Base-by-base conservation (phyloP, 257 asterid species). In the Gentiana straminea region DNA sequence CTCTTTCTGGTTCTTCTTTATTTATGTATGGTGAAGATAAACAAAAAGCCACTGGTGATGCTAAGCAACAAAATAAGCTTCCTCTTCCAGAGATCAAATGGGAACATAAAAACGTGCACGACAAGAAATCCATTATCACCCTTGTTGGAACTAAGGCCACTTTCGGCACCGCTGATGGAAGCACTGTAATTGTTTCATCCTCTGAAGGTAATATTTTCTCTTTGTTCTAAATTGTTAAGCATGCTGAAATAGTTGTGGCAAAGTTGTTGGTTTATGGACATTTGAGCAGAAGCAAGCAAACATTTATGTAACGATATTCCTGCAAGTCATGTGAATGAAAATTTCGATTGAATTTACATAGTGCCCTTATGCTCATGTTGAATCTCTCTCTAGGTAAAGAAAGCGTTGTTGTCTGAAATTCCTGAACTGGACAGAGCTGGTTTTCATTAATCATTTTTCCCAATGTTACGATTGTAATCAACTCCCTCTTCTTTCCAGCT, bases 61-160 rank as follows among this genome's bases (percentile, higher is more conserved):
- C 88, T 68, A 85, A 78, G 73, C 89, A 77, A 62, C 91, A 76
- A 58, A 66, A 77, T 70, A 92, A 88, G 73, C 95, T 75, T 66
- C 97, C 97, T 62, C 82, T 80, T 48, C 97, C 99, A 55, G 86
- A 85, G 73, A 77, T 88, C 58, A 92, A 88, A 73, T 92, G 99
- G 99, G 84, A 80, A 61, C 89, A 75, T 33, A 91, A 76, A 41
- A 86, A 81, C 80, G 87, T 86, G 60, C 99, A 92, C 32, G 99
- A 83, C 52, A 76, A 83, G 75, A 88, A 71, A 68, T 74, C 67
- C 63, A 70, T 88, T 69, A 63, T 92, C 64, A 92, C 97, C 56
- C 75, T 92, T 50, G 73, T 71, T 33, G 95, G 89, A 63, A 55
- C 94, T 61, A 84, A 73, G 74, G 94, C 99, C 38, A 83, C 91